These are phyloP conservation scores for Echinosophora koreensis DNA, from an alignment of 306 rosid species.

Conservation along the genomic window DNA sequence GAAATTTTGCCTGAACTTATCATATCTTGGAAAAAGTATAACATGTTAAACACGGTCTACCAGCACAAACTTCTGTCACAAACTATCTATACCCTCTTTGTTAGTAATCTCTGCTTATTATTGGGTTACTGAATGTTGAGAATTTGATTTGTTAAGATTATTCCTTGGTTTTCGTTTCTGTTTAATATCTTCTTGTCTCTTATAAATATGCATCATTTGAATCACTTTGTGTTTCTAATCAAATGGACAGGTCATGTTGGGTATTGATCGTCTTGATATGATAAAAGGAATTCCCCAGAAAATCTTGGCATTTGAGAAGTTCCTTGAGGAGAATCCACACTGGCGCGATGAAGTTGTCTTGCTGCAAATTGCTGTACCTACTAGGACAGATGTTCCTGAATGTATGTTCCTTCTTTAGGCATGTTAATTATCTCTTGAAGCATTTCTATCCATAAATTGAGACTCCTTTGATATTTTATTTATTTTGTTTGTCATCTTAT, in stretches of 20 bases:
- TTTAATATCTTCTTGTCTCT: conserved; percentile 22
- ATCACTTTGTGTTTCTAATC: conserved; percentile 44
- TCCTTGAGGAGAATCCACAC: conserved; percentile 86
- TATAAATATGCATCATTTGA: conserved; percentile 39
- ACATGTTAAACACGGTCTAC: background rate
- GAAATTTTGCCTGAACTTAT: background rate
- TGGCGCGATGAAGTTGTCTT: conserved; percentile 97
- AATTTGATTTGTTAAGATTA: background rate
- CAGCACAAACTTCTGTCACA: background rate
- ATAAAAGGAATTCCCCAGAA: conserved; percentile 98
- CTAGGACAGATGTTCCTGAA: conserved; percentile 92
- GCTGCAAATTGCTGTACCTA: conserved; percentile 96
- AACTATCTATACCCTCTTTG: too few relatives aligned
- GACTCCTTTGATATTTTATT: background rate
- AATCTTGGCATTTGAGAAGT: conserved; percentile 92
- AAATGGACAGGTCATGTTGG: conserved; percentile 86
- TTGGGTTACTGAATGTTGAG: too few relatives aligned
- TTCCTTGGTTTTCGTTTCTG: conserved; percentile 20
- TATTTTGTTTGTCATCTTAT: background rate
- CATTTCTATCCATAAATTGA: conserved; percentile 11
- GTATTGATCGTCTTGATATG: conserved; percentile 98
- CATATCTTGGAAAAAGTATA: background rate
- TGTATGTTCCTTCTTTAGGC: conserved; percentile 65
- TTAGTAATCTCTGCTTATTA: too few relatives aligned
- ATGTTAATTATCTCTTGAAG: conserved; percentile 40